A percentile compares a stretch with the other conserved stretches of the same genome.
These are phyloP conservation scores for Coleophoma eucalyptorum DNA, from an alignment of 2,329 filamentous ascomycete species.

Conservation along the genomic window DNA sequence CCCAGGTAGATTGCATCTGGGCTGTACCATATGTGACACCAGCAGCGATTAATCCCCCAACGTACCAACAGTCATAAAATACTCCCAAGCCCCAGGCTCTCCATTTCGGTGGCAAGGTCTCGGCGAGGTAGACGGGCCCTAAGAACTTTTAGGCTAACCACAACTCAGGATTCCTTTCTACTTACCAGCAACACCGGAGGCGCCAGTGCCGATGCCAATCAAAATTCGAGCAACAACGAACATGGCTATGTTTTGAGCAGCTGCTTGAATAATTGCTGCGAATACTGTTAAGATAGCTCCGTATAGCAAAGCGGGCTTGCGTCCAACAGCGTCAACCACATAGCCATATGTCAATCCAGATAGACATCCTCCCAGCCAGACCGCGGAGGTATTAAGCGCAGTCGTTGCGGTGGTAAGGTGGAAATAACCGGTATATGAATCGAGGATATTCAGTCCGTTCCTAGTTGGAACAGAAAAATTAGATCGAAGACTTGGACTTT, in stretches of 20 bases:
- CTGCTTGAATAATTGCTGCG: not conserved
- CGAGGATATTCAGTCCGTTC: not conserved
- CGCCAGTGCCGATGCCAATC: not conserved
- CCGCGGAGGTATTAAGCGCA: not conserved
- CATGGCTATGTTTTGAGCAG: not conserved
- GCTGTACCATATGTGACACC: slow-evolving; percentile 30
- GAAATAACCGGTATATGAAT: not conserved
- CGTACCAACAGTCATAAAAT: slow-evolving; percentile 31
- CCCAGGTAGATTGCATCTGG: slow-evolving; percentile 28
- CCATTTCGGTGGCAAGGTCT: slow-evolving; percentile 42
- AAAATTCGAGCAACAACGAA: not conserved
- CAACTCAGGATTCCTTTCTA: not conserved
- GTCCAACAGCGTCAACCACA: not conserved
- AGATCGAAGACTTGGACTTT: not conserved
- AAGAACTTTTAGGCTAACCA: not conserved
- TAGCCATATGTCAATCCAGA: not conserved
- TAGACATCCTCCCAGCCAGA: not conserved
- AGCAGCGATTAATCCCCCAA: slow-evolving; percentile 31
- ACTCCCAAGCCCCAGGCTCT: slow-evolving; percentile 38
- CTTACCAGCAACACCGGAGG: not conserved
- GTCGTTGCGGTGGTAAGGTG: not conserved
- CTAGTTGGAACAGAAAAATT: slow-evolving; percentile 26
- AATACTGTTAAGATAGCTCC: not conserved
- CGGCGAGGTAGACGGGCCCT: slow-evolving; percentile 43
- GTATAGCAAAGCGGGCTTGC: not conserved